phyloP scores from a whole-genome alignment of 208 protist genomes.

The Wallacemonas collosoma region DNA sequence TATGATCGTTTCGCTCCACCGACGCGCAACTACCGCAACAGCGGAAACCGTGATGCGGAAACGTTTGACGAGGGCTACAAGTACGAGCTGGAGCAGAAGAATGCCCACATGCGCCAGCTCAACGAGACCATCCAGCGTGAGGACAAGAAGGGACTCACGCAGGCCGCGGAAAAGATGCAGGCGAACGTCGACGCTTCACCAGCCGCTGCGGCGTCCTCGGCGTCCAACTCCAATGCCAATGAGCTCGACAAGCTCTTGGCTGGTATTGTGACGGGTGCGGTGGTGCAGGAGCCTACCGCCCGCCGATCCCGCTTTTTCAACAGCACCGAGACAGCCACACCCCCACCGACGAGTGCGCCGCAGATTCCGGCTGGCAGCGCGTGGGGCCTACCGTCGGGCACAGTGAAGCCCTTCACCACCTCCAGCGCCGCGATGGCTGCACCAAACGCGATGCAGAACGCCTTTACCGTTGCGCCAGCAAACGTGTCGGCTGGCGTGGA shows the following conservation, averaged over 20 bases:
- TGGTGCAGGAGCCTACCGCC: constrained; percentile 17
- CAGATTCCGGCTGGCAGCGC: background rate
- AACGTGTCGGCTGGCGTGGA: constrained; percentile 10
- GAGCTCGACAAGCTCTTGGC: constrained; percentile 62
- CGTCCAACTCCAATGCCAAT: constrained; percentile 15
- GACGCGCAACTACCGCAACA: constrained; percentile 36
- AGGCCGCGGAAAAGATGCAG: constrained; percentile 37
- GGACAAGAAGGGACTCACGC: constrained; percentile 33
- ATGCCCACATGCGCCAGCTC: constrained; percentile 58
- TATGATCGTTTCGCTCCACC: constrained; percentile 71
- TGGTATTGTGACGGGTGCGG: constrained; percentile 34
- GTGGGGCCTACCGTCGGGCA: background rate
- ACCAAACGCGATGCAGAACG: background rate
- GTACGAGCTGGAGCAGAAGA: constrained; percentile 82
- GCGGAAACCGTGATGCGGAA: constrained; percentile 74
- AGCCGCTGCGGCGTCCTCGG: constrained; percentile 15
- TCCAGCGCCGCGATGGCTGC: background rate
- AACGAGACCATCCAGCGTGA: constrained; percentile 73
- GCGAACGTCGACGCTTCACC: constrained; percentile 25
- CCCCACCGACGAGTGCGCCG: background rate
- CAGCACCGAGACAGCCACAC: constrained; percentile 7
- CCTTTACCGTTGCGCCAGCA: constrained; percentile 9
- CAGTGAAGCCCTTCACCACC: constrained; percentile 12
- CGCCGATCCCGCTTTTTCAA: constrained; percentile 65
- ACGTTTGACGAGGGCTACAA: constrained; percentile 84